phyloP scores from a whole-genome alignment of 108 stramenopile species.

The Fragilariopsis cylindrus region DNA sequence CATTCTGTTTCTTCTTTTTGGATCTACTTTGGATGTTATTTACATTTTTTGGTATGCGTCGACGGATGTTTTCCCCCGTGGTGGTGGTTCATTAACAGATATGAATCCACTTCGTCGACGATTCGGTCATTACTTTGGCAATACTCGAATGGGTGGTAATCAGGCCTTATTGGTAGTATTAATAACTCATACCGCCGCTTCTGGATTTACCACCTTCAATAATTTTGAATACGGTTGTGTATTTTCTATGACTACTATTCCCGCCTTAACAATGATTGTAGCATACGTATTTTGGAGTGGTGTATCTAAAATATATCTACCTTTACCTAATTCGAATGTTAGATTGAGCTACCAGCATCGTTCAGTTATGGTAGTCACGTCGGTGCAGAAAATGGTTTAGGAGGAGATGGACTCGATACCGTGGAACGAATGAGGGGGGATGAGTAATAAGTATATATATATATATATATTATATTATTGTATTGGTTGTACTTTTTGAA shows the following conservation, averaged over 20 bases:
- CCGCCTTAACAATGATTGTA: slow-evolving; percentile 29
- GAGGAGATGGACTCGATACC: slow-evolving; percentile 1
- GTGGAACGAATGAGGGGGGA: background rate
- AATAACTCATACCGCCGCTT: slow-evolving; percentile 41
- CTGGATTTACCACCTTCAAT: slow-evolving; percentile 50
- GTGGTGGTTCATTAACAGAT: slow-evolving; percentile 33
- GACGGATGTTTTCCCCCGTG: slow-evolving; percentile 57
- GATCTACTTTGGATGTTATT: slow-evolving; percentile 86
- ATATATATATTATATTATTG: background rate
- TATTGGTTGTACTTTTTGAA: background rate
- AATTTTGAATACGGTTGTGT: slow-evolving; percentile 45
- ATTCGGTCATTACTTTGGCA: slow-evolving; percentile 50
- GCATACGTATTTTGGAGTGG: slow-evolving; percentile 49
- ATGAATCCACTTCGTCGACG: slow-evolving; percentile 23
- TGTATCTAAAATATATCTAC: slow-evolving; percentile 54
- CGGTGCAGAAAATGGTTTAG: background rate
- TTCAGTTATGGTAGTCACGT: slow-evolving; percentile 37
- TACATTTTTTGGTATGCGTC: slow-evolving; percentile 82
- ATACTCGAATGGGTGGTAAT: slow-evolving; percentile 48
- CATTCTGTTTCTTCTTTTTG: slow-evolving; percentile 68
- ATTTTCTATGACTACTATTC: slow-evolving; percentile 41
- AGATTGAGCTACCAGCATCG: slow-evolving; percentile 36
- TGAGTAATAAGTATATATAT: background rate
- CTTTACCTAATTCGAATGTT: slow-evolving; percentile 37
- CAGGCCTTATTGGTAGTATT: slow-evolving; percentile 43